Evolutionary conservation across 2,329 filamentous ascomycete species (phyloP).

Genomic region (Plenodomus biglobosus): DNA sequence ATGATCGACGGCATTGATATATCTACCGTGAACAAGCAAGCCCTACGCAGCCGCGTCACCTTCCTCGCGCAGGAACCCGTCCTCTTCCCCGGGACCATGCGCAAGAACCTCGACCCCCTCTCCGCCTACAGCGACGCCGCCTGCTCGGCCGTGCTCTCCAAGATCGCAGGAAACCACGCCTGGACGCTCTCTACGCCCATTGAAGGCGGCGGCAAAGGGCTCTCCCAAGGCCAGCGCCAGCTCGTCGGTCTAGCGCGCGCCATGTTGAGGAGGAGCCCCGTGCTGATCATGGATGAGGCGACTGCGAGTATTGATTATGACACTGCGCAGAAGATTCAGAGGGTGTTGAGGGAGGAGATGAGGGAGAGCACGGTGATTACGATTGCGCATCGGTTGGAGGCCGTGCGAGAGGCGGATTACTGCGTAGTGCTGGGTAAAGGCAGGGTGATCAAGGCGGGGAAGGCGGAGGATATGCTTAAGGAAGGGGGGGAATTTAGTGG

Average conservation of each 20-base stretch:
- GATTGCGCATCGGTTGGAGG: conserved; percentile 66
- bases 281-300: conserved; percentile 68
- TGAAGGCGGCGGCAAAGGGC: conserved; percentile 62
- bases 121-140: conserved; percentile 58
- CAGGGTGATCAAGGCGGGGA: conserved; percentile 45
- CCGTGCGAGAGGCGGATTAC: conserved; percentile 61
- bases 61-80: conserved; percentile 70
- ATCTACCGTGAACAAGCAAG: conserved; percentile 59
- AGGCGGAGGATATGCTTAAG: conserved; percentile 38
- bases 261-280: conserved; percentile 60
- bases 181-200: conserved; percentile 61
- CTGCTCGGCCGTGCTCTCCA: conserved; percentile 56
- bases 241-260: conserved; percentile 66
- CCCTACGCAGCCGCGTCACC: conserved; percentile 62
- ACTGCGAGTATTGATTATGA: conserved; percentile 66
- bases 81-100: conserved; percentile 63
- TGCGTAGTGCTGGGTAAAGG: conserved; percentile 58
- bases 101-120: conserved; percentile 64
- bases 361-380: conserved; percentile 63
- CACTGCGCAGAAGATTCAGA: conserved; percentile 59
- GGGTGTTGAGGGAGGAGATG: conserved; percentile 59
- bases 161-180: conserved; percentile 57
- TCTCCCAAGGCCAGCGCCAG: conserved; percentile 67
- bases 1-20: conserved; percentile 64
- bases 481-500: conserved; percentile 38